Evolutionary conservation across 2,329 filamentous ascomycete species (phyloP).

Genomic region (Trichophyton equinum): DNA sequence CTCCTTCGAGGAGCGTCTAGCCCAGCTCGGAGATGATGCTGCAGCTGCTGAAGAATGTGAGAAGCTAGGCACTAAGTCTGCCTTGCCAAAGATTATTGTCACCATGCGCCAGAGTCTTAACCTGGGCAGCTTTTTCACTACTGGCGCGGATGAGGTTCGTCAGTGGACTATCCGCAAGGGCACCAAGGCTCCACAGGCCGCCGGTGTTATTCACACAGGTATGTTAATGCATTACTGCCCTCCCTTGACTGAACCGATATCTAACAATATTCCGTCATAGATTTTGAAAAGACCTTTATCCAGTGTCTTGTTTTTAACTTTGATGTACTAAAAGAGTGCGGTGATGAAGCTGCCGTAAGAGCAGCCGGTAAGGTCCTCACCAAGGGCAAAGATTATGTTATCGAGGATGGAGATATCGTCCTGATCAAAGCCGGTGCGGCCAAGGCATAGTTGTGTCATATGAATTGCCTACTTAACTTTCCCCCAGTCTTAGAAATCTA

Average conservation of each 20-base stretch:
- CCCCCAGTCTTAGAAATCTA: background rate
- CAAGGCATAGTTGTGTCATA: slow-evolving; percentile 26
- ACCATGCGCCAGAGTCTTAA: slow-evolving; percentile 89
- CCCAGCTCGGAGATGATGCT: slow-evolving; percentile 62
- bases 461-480: background rate
- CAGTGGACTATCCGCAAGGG: slow-evolving; percentile 97
- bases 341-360: slow-evolving; percentile 79
- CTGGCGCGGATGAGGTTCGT: slow-evolving; percentile 85
- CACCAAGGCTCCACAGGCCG: slow-evolving; percentile 93
- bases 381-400: slow-evolving; percentile 89
- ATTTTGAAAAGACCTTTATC: slow-evolving; percentile 99
- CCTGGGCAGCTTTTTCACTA: slow-evolving; percentile 94
- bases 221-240: slow-evolving; percentile 9
- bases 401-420: slow-evolving; percentile 48
- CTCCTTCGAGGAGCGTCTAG: slow-evolving; percentile 81
- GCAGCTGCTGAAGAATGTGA: slow-evolving; percentile 79
- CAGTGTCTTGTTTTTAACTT: slow-evolving; percentile 94
- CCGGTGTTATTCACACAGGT: slow-evolving; percentile 85
- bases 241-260: background rate
- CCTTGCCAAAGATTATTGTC: slow-evolving; percentile 77
- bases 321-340: slow-evolving; percentile 64
- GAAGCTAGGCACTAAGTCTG: slow-evolving; percentile 72
- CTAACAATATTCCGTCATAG: slow-evolving; percentile 24
- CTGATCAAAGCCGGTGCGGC: slow-evolving; percentile 62
- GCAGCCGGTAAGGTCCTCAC: slow-evolving; percentile 94